These are phyloP conservation scores for Arabidopsis thaliana DNA, from an alignment of 345 rosid species.

Conservation along the genomic window DNA sequence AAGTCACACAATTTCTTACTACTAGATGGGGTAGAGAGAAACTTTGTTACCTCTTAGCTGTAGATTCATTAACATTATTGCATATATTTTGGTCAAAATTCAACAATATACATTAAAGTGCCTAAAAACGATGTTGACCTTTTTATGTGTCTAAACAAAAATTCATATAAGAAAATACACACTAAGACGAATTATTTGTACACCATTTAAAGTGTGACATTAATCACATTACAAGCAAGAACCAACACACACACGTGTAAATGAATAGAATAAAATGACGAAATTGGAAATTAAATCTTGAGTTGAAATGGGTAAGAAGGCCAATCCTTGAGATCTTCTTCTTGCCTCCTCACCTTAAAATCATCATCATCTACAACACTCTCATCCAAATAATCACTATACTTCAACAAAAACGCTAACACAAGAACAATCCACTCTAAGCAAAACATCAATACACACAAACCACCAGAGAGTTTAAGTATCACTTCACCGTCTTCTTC, in stretches of 20 bases:
- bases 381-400: constrained; percentile 38
- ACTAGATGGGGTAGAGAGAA: no score
- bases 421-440: constrained; percentile 47
- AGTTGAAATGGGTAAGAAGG: constrained; percentile 48
- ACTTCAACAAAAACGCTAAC: constrained; percentile 44
- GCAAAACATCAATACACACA: constrained; percentile 33
- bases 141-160: not conserved
- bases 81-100: no score
- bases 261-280: not conserved
- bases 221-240: constrained; percentile 14
- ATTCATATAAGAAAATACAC: not conserved
- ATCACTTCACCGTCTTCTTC: constrained; percentile 82
- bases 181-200: not conserved
- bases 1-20: no score
- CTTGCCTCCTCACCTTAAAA: constrained; percentile 25
- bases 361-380: constrained; percentile 25
- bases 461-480: constrained; percentile 68
- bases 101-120: no score
- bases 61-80: no score
- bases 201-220: not conserved
- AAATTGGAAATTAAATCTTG: constrained; percentile 24
- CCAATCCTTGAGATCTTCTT: constrained; percentile 42
- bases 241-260: not conserved
- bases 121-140: no score
- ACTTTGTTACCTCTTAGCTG: no score